Evolutionary conservation across 2,329 filamentous ascomycete species (phyloP).

Genomic region (Pyricularia pennisetigena): DNA sequence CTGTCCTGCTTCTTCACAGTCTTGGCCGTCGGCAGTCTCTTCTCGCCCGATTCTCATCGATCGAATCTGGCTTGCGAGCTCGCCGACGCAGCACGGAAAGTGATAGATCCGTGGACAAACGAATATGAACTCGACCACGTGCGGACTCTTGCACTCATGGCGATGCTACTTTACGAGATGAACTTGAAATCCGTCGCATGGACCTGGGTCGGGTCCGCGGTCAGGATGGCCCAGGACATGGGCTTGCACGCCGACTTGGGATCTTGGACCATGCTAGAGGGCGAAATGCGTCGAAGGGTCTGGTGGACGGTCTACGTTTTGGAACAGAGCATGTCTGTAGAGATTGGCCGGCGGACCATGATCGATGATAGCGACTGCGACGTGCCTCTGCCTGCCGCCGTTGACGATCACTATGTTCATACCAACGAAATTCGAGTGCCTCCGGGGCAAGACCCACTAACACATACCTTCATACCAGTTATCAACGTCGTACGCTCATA

Average conservation of each 20-base stretch:
- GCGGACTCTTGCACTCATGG: constrained; percentile 60
- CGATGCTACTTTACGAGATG: constrained; percentile 74
- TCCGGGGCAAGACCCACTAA: constrained; percentile 43
- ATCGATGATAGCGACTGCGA: constrained; percentile 89
- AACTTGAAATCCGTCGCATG: constrained; percentile 80
- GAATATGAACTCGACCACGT: constrained; percentile 68
- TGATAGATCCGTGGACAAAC: constrained; percentile 76
- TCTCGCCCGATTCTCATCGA: constrained; percentile 49
- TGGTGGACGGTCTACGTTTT: constrained; percentile 95
- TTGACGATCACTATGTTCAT: constrained; percentile 71
- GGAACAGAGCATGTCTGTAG: constrained; percentile 72
- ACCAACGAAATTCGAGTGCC: constrained; percentile 43
- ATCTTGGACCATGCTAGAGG: constrained; percentile 64
- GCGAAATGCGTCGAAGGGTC: constrained; percentile 75
- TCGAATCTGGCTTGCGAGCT: constrained; percentile 48
- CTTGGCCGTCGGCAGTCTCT: constrained; percentile 72
- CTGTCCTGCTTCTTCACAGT: constrained; percentile 73
- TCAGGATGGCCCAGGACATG: constrained; percentile 74
- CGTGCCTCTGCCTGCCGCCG: constrained; percentile 64
- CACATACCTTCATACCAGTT: constrained; percentile 65
- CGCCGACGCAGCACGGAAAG: constrained; percentile 58
- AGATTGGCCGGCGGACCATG: constrained; percentile 68
- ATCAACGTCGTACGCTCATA: constrained; percentile 77
- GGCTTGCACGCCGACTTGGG: constrained; percentile 70
- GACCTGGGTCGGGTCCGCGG: constrained; percentile 73